These are phyloP conservation scores for Coniferiporia sulphurascens DNA, from an alignment of 1,284 basidiomycete species.

Conservation along the genomic window DNA sequence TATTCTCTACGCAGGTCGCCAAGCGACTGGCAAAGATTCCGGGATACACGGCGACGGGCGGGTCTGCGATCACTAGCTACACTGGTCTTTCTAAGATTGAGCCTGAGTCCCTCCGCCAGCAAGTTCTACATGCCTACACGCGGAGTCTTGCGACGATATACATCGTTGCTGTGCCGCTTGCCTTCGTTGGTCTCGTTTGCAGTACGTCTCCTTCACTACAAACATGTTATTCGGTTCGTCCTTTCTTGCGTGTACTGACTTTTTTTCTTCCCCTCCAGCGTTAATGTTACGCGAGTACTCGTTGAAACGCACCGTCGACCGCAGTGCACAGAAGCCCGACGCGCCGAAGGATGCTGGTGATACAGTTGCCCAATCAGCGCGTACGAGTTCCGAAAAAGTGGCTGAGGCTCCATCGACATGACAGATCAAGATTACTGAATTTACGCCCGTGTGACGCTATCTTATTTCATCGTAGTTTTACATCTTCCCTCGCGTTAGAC, in stretches of 20 bases:
- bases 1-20: constrained; percentile 19
- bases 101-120: constrained; percentile 13
- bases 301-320: constrained; percentile 13
- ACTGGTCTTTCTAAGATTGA: constrained; percentile 20
- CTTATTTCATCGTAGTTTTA: neutral
- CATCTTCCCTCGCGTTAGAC: too few species aligned
- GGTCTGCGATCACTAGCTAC: constrained; percentile 17
- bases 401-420: neutral
- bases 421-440: neutral
- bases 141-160: constrained; percentile 18
- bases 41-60: constrained; percentile 10
- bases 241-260: neutral
- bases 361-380: neutral
- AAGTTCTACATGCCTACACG: constrained; percentile 18
- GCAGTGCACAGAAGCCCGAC: constrained; percentile 1
- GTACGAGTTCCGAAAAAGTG: neutral
- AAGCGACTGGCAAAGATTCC: constrained; percentile 15
- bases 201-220: neutral
- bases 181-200: constrained; percentile 15
- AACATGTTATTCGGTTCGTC: neutral
- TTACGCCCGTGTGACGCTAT: neutral
- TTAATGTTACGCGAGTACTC: constrained; percentile 13
- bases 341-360: neutral
- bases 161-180: constrained; percentile 12
- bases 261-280: neutral